A percentile compares a stretch with the other conserved stretches of the same genome.
phyloP scores from a whole-genome alignment of 257 asterid genomes.

The Nicotiana attenuata region DNA sequence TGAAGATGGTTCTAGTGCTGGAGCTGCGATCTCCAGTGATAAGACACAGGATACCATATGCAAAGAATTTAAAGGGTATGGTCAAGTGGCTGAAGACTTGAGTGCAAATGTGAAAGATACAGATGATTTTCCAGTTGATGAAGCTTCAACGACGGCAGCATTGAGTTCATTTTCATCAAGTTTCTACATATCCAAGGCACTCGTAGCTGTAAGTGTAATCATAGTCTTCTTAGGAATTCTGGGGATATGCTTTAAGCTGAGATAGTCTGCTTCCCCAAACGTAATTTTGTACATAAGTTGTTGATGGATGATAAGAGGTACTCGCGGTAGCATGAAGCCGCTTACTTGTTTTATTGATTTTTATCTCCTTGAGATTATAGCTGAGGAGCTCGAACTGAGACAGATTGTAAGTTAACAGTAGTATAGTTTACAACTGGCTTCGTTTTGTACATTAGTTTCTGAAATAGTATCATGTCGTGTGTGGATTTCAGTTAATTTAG shows the following conservation, averaged over 20 bases:
- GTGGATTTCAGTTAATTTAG: background rate
- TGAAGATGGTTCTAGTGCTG: background rate
- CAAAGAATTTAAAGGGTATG: constrained; percentile 11
- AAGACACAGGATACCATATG: constrained; percentile 20
- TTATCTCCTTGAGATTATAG: background rate
- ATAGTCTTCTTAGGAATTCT: constrained; percentile 32
- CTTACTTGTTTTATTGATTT: background rate
- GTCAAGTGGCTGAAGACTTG: constrained; percentile 8
- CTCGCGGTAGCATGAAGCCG: background rate
- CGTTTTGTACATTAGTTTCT: background rate
- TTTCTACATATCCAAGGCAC: constrained; percentile 33
- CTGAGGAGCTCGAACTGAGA: background rate
- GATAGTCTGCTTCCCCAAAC: background rate
- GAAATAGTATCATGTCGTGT: background rate
- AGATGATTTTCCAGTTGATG: background rate
- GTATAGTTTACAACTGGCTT: background rate
- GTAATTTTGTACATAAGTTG: background rate
- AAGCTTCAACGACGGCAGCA: constrained; percentile 12
- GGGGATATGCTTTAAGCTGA: constrained; percentile 20
- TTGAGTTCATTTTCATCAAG: constrained; percentile 10
- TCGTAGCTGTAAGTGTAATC: constrained; percentile 33
- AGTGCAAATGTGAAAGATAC: background rate
- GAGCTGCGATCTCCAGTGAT: constrained; percentile 4
- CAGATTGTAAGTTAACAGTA: background rate
- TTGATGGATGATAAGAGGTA: background rate